Percentiles rank a stretch among this genome's conserved stretches.
Conservation (phyloP, 495 filamentous ascomycete genomes). For the Podospora pseudopauciseta region DNA sequence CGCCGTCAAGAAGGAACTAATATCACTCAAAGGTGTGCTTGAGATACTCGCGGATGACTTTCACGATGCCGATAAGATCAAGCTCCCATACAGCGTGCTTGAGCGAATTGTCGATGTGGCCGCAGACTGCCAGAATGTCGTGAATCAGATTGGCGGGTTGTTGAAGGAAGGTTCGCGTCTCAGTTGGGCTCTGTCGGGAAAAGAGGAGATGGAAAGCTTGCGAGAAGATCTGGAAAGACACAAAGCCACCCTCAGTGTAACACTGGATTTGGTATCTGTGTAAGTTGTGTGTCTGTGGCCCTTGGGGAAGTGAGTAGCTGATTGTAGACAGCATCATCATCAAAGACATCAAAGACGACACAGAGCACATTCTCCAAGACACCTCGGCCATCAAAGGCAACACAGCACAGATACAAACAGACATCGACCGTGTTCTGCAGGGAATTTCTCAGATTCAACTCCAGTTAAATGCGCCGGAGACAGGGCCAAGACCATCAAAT, state of each 20-base stretch:
- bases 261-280: conserved; percentile 3
- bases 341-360: neutral
- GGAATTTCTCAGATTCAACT: neutral
- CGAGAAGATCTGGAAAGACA: neutral
- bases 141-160: neutral
- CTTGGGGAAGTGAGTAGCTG: neutral
- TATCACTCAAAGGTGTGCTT: neutral
- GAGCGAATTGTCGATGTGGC: neutral
- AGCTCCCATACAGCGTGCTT: neutral
- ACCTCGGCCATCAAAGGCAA: neutral
- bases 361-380: neutral
- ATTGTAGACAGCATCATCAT: neutral
- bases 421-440: neutral
- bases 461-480: neutral
- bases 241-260: neutral
- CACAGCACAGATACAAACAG: neutral
- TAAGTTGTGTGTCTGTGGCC: neutral
- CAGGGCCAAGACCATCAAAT: neutral
- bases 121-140: neutral
- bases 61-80: neutral
- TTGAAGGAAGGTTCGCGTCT: neutral
- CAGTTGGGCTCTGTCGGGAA: neutral
- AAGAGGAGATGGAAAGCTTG: neutral
- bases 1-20: neutral
- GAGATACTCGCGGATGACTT: neutral